A percentile compares a stretch with the other conserved stretches of the same genome.
Conservation (phyloP, 768 basidiomycete species). For the Agrocybe chaxingu region DNA sequence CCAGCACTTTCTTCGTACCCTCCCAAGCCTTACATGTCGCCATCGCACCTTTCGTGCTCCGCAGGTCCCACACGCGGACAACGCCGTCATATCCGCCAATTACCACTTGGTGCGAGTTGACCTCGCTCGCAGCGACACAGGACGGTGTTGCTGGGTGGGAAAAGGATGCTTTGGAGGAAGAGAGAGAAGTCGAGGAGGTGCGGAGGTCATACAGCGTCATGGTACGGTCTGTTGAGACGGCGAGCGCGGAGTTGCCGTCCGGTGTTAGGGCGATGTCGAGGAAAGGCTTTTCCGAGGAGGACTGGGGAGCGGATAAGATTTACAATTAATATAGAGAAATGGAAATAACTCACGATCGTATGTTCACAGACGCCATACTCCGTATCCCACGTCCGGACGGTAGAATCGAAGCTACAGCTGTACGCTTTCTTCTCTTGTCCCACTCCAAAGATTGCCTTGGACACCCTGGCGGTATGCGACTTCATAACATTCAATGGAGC, state of each 20-base stretch:
- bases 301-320: slow-evolving; percentile 33
- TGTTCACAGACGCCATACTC: slow-evolving; percentile 68
- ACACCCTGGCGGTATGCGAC: slow-evolving; percentile 82
- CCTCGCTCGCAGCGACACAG: slow-evolving; percentile 38
- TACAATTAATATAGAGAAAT: not conserved
- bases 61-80: slow-evolving; percentile 75
- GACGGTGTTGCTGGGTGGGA: slow-evolving; percentile 67
- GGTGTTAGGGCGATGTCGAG: slow-evolving; percentile 52
- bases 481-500: slow-evolving; percentile 73
- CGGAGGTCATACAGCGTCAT: slow-evolving; percentile 72
- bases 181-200: slow-evolving; percentile 24
- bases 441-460: slow-evolving; percentile 52
- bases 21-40: slow-evolving; percentile 63
- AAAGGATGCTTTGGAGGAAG: slow-evolving; percentile 38
- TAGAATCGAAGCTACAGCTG: slow-evolving; percentile 89
- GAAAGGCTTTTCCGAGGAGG: slow-evolving; percentile 72
- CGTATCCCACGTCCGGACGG: slow-evolving; percentile 84
- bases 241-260: slow-evolving; percentile 45
- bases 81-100: slow-evolving; percentile 79
- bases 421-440: slow-evolving; percentile 41
- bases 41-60: slow-evolving; percentile 63
- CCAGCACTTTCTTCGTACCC: slow-evolving; percentile 52
- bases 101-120: slow-evolving; percentile 49
- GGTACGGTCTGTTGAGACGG: slow-evolving; percentile 72
- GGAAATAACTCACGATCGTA: slow-evolving; percentile 55